These are phyloP conservation scores for Penicillium robsamsonii DNA, from an alignment of 495 filamentous ascomycete species.

Conservation along the genomic window DNA sequence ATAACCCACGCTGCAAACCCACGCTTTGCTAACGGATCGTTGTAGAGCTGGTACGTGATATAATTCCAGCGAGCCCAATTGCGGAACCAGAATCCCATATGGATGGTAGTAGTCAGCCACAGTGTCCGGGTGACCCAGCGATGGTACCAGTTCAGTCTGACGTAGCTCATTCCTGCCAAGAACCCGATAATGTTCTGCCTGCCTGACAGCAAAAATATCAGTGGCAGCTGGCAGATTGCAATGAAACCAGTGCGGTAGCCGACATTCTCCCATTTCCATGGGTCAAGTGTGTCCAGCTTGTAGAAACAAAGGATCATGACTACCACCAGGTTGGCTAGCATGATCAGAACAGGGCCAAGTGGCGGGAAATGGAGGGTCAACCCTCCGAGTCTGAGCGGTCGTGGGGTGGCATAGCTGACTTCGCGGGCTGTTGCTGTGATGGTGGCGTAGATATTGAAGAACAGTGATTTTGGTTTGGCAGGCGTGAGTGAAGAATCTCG, in stretches of 20 bases:
- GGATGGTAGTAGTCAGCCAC: conserved; percentile 70
- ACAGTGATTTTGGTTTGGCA: conserved; percentile 60
- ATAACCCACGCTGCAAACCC: conserved; percentile 75
- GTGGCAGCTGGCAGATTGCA: conserved; percentile 74
- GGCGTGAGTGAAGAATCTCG: conserved; percentile 45
- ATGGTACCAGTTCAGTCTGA: conserved; percentile 81
- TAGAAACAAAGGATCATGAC: conserved; percentile 46
- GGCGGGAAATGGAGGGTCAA: conserved; percentile 47
- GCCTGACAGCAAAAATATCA: conserved; percentile 76
- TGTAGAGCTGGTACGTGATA: conserved; percentile 57
- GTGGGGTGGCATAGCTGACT: conserved; percentile 58
- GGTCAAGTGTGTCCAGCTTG: conserved; percentile 36
- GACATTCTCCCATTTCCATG: conserved; percentile 63
- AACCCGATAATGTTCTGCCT: conserved; percentile 72
- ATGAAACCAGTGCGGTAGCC: conserved; percentile 76
- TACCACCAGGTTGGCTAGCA: conserved; percentile 40
- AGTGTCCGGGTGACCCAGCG: conserved; percentile 75
- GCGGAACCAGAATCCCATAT: conserved; percentile 69
- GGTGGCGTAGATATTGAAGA: conserved; percentile 61
- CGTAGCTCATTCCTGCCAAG: conserved; percentile 66
- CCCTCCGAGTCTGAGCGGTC: conserved; percentile 51
- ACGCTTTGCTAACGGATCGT: conserved; percentile 61
- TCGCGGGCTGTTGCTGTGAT: conserved; percentile 67
- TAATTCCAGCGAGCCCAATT: conserved; percentile 67
- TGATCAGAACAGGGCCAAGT: conserved; percentile 36